A percentile compares a stretch with the other conserved stretches of the same genome.
Conservation (phyloP, 257 asterid genomes). For the Solanum verrucosum region DNA sequence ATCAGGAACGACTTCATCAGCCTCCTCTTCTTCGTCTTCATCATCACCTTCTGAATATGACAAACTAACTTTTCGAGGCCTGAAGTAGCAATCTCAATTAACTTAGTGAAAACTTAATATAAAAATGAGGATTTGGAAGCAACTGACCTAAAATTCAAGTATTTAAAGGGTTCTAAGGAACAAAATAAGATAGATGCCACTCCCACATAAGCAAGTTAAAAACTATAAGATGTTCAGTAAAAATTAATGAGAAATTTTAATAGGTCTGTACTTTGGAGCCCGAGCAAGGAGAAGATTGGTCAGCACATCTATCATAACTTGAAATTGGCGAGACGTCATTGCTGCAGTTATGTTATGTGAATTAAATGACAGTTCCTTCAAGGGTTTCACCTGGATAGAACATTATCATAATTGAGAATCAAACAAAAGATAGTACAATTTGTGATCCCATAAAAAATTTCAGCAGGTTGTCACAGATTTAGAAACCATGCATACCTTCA, state of each 20-base stretch:
- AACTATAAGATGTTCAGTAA: neutral
- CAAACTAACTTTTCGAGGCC: constrained; percentile 87
- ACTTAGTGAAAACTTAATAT: neutral
- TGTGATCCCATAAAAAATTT: neutral
- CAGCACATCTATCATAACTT: constrained; percentile 98
- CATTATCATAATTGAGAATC: neutral
- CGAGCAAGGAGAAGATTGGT: constrained; percentile 99
- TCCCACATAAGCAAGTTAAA: neutral
- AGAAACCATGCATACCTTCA: constrained; percentile 47
- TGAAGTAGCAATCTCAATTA: constrained; percentile 21
- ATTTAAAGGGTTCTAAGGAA: neutral
- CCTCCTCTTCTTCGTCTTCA: constrained; percentile 91
- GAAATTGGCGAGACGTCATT: constrained; percentile 99
- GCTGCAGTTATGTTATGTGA: constrained; percentile 89
- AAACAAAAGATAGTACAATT: neutral
- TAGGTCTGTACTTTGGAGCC: constrained; percentile 74
- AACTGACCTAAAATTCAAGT: neutral
- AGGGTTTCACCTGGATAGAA: constrained; percentile 82
- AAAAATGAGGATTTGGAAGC: neutral
- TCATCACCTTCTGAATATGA: constrained; percentile 81
- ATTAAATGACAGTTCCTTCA: constrained; percentile 95
- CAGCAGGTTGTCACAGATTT: neutral
- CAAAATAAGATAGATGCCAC: neutral
- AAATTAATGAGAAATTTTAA: neutral
- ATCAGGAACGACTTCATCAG: constrained; percentile 99